Percentiles rank a stretch among this genome's conserved stretches.
phyloP scores from a whole-genome alignment of 2,329 filamentous ascomycete genomes.

The Aspergillus piperis region DNA sequence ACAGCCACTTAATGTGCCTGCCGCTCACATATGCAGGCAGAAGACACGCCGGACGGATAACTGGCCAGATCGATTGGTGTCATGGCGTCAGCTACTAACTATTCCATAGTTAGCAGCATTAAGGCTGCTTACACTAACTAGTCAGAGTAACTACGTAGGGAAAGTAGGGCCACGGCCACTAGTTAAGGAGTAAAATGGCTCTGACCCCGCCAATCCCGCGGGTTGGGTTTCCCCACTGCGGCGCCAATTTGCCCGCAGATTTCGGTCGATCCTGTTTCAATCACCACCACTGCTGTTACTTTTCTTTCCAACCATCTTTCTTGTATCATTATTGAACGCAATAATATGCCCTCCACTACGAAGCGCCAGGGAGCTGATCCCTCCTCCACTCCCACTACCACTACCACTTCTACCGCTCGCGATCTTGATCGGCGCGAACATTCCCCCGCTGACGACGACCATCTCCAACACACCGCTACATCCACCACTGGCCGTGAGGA shows the following conservation, averaged over 20 bases:
- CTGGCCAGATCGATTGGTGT: not conserved
- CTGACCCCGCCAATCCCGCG: not conserved
- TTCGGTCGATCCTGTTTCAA: not conserved
- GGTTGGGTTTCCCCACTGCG: not conserved
- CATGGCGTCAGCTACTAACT: not conserved
- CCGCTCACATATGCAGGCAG: not conserved
- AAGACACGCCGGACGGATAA: slow-evolving; percentile 1
- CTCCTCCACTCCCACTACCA: not conserved
- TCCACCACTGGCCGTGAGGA: not conserved
- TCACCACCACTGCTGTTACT: not conserved
- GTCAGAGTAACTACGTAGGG: no score
- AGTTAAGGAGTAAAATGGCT: not conserved
- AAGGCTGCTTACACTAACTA: no score
- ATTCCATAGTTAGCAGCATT: not conserved
- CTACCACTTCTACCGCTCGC: not conserved
- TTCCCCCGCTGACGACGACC: not conserved
- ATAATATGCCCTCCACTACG: not conserved
- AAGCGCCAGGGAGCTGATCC: not conserved
- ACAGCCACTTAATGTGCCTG: not conserved
- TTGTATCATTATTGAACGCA: no score
- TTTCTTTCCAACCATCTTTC: not conserved
- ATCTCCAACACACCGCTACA: not conserved
- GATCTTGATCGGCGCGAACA: not conserved
- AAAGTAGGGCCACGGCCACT: not conserved
- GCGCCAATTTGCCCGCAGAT: not conserved